Evolutionary conservation across 139 green algal genomes (phyloP).

Genomic region (Zygnema cylindricum): DNA sequence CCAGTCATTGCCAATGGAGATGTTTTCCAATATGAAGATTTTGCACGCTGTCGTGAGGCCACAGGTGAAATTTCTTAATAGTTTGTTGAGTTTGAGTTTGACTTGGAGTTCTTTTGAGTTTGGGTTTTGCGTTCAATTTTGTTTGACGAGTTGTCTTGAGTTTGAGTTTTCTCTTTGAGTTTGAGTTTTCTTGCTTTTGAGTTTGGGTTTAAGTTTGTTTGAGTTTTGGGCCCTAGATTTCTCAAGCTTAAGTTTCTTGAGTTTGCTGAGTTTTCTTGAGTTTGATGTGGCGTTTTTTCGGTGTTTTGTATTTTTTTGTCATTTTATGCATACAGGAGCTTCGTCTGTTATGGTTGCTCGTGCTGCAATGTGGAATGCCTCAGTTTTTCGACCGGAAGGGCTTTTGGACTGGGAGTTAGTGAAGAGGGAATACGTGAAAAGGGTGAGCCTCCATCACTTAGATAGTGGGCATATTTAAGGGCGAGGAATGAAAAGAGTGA

Average conservation of each 20-base stretch:
- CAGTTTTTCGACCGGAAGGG: constrained; percentile 59
- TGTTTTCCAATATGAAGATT: constrained; percentile 55
- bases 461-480: not conserved
- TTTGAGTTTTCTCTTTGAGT: too few relatives aligned
- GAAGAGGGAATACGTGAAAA: constrained; percentile 31
- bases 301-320: too few relatives aligned
- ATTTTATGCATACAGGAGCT: too few relatives aligned
- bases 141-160: too few relatives aligned
- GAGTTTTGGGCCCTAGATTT: too few relatives aligned
- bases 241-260: too few relatives aligned
- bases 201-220: too few relatives aligned
- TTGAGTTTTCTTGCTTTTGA: too few relatives aligned
- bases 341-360: constrained; percentile 55
- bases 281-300: too few relatives aligned
- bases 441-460: constrained; percentile 29
- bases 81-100: not conserved
- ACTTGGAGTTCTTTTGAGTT: not conserved
- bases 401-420: constrained; percentile 6
- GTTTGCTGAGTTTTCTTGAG: too few relatives aligned
- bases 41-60: constrained; percentile 38
- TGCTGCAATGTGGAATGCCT: constrained; percentile 59
- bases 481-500: not conserved
- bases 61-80: constrained; percentile 33
- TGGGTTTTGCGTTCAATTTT: too few relatives aligned
- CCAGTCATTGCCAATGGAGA: constrained; percentile 65